These are phyloP conservation scores for Cantharellus cinnabarinus DNA, from an alignment of 768 basidiomycete genomes.

Conservation along the genomic window DNA sequence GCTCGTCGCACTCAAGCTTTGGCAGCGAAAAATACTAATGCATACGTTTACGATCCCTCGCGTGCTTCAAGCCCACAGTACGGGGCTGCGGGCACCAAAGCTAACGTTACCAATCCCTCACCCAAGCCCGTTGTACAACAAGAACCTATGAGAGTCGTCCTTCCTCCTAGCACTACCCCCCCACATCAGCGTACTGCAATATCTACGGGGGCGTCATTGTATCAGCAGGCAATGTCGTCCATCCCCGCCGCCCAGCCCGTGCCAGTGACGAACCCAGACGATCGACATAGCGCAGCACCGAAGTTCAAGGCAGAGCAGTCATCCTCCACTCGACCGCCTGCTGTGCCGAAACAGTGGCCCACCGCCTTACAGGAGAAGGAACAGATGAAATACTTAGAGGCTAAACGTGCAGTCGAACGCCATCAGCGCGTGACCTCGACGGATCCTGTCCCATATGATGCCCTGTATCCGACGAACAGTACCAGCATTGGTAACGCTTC, in stretches of 20 bases:
- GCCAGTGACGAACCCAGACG: conserved; percentile 5
- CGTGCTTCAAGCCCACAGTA: neutral
- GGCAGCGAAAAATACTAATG: neutral
- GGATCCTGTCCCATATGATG: conserved; percentile 40
- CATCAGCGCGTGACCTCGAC: conserved; percentile 21
- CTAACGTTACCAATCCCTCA: neutral
- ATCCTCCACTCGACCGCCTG: conserved; percentile 5
- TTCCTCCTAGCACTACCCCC: neutral
- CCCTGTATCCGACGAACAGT: conserved; percentile 26
- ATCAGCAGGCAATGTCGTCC: conserved; percentile 25
- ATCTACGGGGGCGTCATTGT: conserved; percentile 26
- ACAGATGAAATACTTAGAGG: conserved; percentile 46
- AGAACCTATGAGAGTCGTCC: neutral
- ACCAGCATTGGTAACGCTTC: neutral
- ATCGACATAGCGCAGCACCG: neutral
- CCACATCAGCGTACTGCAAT: conserved; percentile 2
- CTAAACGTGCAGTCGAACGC: conserved; percentile 47
- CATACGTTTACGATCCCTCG: neutral
- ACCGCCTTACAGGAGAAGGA: conserved; percentile 62
- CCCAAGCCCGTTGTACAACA: neutral
- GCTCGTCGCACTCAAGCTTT: conserved; percentile 1
- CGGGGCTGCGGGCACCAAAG: neutral
- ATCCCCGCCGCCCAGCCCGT: conserved; percentile 5
- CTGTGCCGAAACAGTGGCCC: conserved; percentile 21
- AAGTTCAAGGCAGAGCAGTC: neutral